A percentile compares a stretch with the other conserved stretches of the same genome.
phyloP scores from a whole-genome alignment of 192 early-diverging fungal species.

The Coemansia sp. region DNA sequence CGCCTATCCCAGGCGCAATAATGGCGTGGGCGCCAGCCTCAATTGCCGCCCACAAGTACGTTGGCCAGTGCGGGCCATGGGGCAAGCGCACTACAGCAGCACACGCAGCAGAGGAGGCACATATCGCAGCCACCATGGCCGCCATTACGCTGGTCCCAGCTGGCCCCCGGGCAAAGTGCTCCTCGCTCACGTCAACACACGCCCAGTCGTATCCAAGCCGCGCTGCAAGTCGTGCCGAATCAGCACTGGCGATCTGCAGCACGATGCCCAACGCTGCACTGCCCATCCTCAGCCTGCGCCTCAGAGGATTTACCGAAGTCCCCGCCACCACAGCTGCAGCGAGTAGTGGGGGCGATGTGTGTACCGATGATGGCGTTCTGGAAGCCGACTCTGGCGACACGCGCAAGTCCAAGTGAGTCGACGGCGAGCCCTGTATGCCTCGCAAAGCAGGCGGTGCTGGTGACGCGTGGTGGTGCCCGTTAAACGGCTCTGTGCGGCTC shows the following conservation, averaged over 20 bases:
- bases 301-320: not conserved
- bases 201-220: conserved; percentile 50
- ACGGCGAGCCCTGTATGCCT: not conserved
- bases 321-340: not conserved
- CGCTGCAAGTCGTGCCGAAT: conserved; percentile 25
- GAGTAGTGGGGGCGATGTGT: conserved; percentile 1
- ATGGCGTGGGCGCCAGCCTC: conserved; percentile 47
- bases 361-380: not conserved
- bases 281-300: conserved; percentile 21
- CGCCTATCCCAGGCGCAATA: conserved; percentile 32
- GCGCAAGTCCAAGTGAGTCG: not conserved
- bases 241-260: conserved; percentile 40
- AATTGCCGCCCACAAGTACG: conserved; percentile 39
- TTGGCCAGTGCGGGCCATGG: conserved; percentile 12
- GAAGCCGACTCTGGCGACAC: not conserved
- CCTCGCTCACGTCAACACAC: conserved; percentile 28
- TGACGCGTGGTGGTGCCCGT: not conserved
- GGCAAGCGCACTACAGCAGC: conserved; percentile 45
- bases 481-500: conserved; percentile 3
- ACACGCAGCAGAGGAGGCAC: conserved; percentile 14
- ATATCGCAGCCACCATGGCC: conserved; percentile 45
- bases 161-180: conserved; percentile 26
- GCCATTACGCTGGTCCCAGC: conserved; percentile 21
- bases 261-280: conserved; percentile 31
- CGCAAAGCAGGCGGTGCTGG: not conserved